Evolutionary conservation across 2,329 filamentous ascomycete genomes (phyloP).

Genomic region (Phialophora tarda): DNA sequence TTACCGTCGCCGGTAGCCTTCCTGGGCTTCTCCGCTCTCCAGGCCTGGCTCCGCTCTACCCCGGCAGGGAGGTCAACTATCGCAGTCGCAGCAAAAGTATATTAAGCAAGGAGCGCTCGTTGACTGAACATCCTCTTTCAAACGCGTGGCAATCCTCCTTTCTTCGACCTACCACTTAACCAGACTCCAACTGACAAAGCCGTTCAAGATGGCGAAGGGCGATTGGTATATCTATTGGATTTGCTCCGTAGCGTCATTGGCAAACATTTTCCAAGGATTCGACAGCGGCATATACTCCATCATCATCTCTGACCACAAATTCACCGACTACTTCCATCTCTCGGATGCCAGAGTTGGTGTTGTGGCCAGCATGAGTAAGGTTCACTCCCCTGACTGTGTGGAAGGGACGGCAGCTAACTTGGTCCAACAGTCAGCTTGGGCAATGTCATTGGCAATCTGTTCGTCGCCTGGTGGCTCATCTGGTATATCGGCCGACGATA

Average conservation of each 20-base stretch:
- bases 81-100: background rate
- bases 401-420: background rate
- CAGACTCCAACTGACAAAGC: background rate
- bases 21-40: background rate
- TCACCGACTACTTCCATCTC: slow-evolving; percentile 14
- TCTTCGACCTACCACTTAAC: background rate
- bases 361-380: slow-evolving; percentile 18
- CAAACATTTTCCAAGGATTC: slow-evolving; percentile 19
- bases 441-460: background rate
- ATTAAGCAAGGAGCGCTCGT: background rate
- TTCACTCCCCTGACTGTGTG: background rate
- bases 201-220: background rate
- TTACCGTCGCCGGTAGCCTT: too few relatives aligned
- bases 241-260: slow-evolving; percentile 10
- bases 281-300: slow-evolving; percentile 19
- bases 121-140: background rate
- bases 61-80: background rate
- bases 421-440: background rate
- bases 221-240: slow-evolving; percentile 6
- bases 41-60: background rate
- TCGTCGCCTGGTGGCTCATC: background rate
- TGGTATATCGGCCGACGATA: background rate
- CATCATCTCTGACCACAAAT: slow-evolving; percentile 18
- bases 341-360: slow-evolving; percentile 12
- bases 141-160: background rate